Percentiles rank a stretch among this genome's conserved stretches.
phyloP scores from a whole-genome alignment of 345 rosid species.

The Pelargonium nanum region DNA sequence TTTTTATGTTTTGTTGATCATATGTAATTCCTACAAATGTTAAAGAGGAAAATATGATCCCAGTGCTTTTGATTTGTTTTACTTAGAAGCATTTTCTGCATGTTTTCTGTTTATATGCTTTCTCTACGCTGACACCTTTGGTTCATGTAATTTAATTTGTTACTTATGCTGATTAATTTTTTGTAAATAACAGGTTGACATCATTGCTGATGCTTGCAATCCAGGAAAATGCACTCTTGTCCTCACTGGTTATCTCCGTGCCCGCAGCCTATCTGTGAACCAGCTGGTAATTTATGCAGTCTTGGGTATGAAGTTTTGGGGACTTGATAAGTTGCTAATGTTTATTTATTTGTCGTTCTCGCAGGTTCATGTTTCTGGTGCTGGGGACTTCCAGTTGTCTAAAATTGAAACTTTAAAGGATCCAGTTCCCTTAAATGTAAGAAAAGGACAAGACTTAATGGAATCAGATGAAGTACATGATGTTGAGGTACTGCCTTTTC shows the following conservation, averaged over 20 bases:
- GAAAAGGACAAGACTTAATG: slow-evolving; percentile 59
- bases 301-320: slow-evolving; percentile 6
- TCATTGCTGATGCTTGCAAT: slow-evolving; percentile 35
- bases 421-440: slow-evolving; percentile 54
- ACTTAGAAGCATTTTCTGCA: not conserved
- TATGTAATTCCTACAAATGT: no score
- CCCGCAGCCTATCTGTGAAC: slow-evolving; percentile 61
- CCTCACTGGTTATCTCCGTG: slow-evolving; percentile 69
- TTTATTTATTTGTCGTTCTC: slow-evolving; percentile 7
- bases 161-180: not conserved
- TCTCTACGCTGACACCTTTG: not conserved
- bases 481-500: slow-evolving; percentile 38
- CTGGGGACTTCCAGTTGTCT: slow-evolving; percentile 75
- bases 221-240: slow-evolving; percentile 53
- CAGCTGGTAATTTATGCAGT: slow-evolving; percentile 60
- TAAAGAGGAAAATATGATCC: not conserved
- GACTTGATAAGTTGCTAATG: slow-evolving; percentile 8
- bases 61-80: no score
- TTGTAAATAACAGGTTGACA: slow-evolving; percentile 35
- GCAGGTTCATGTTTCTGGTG: slow-evolving; percentile 84
- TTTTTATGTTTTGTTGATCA: no score
- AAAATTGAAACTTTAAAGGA: slow-evolving; percentile 76
- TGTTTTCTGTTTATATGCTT: not conserved
- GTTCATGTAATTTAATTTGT: not conserved
- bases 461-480: slow-evolving; percentile 47